phyloP scores from a whole-genome alignment of 495 filamentous ascomycete species.

The Hypomontagnella monticulosa region DNA sequence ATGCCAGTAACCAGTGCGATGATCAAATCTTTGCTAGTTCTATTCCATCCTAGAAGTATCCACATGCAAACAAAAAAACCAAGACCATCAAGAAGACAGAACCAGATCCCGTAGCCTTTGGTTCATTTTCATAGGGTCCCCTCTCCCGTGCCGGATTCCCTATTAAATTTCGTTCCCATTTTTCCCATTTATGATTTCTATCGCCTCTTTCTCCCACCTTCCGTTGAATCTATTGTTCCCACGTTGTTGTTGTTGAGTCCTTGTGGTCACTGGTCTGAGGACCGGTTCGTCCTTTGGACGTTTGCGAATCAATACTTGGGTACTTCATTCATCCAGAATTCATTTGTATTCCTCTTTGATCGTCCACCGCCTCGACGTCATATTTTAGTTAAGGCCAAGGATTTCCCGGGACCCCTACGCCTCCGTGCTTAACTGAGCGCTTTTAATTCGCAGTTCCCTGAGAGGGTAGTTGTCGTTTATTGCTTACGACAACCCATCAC shows the following conservation, averaged over 20 bases:
- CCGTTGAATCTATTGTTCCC: conserved; percentile 13
- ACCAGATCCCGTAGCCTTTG: conserved; percentile 37
- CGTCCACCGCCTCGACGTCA: conserved; percentile 41
- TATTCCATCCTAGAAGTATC: conserved; percentile 35
- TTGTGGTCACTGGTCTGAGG: conserved; percentile 15
- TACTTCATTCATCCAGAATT: conserved; percentile 18
- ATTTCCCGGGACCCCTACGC: conserved; percentile 41
- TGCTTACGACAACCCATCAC: conserved; percentile 14
- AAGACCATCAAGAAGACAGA: conserved; percentile 26
- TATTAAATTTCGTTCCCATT: conserved; percentile 13
- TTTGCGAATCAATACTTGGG: conserved; percentile 23
- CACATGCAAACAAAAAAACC: conserved; percentile 41
- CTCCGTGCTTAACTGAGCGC: conserved; percentile 34
- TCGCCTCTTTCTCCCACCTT: conserved; percentile 35
- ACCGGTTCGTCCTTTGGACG: conserved; percentile 22
- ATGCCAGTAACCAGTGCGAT: conserved; percentile 13
- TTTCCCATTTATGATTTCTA: conserved; percentile 34
- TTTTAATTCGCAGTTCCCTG: conserved; percentile 13
- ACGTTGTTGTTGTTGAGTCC: conserved; percentile 8
- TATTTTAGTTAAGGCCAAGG: conserved; percentile 41
- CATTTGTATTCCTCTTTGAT: conserved; percentile 21
- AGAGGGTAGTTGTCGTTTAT: neutral
- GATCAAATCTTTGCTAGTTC: conserved; percentile 38
- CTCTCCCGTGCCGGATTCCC: conserved; percentile 26
- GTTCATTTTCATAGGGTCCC: conserved; percentile 29